phyloP scores from a whole-genome alignment of 2,329 filamentous ascomycete species.

The Paracoccidioides brasiliensis region DNA sequence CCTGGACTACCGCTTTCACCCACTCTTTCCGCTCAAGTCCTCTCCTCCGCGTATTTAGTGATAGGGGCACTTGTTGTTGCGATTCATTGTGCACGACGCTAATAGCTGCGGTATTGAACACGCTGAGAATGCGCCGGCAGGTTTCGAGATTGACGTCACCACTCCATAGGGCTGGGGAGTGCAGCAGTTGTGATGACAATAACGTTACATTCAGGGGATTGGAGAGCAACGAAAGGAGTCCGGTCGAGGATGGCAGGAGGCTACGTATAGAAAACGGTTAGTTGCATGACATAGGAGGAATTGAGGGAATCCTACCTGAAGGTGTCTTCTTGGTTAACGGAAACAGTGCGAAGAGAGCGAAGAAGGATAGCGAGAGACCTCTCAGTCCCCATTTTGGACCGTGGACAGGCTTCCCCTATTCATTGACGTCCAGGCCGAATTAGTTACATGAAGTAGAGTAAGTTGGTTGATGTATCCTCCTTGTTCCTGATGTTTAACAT shows the following conservation, averaged over 20 bases:
- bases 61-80: conserved; percentile 18
- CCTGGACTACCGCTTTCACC: conserved; percentile 45
- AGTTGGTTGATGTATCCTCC: too few species aligned
- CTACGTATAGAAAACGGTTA: conserved; percentile 18
- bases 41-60: conserved; percentile 31
- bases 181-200: conserved; percentile 46
- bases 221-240: conserved; percentile 37
- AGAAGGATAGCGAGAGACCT: conserved; percentile 47
- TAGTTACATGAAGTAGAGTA: conserved; percentile 4
- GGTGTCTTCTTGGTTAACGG: conserved; percentile 48
- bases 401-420: not conserved
- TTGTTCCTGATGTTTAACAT: not conserved
- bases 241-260: conserved; percentile 41
- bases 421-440: not conserved
- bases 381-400: conserved; percentile 42
- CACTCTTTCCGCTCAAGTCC: conserved; percentile 43
- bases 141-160: conserved; percentile 41
- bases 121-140: conserved; percentile 44
- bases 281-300: conserved; percentile 12
- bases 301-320: conserved; percentile 35
- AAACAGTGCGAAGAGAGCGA: conserved; percentile 46
- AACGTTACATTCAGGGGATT: conserved; percentile 51
- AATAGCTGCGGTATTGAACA: conserved; percentile 49
- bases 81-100: conserved; percentile 38
- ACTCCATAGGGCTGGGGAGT: conserved; percentile 47